Conservation (phyloP, 2,329 filamentous ascomycete species). For the Clarireedia homoeocarpa region DNA sequence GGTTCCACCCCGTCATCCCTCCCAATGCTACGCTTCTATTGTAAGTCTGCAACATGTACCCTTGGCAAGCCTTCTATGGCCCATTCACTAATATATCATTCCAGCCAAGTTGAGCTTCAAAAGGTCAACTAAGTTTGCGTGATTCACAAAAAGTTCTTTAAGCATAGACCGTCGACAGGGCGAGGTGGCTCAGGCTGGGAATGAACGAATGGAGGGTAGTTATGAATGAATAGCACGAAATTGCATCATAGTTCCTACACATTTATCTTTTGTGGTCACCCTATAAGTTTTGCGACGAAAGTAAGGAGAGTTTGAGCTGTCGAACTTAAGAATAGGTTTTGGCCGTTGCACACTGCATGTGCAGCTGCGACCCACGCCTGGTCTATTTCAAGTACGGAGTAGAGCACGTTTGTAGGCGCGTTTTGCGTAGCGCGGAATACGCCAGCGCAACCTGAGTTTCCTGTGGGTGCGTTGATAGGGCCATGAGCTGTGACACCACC, state of each 20-base stretch:
- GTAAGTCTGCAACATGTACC: conserved; percentile 45
- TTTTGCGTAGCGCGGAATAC: too few species aligned
- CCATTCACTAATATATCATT: conserved; percentile 12
- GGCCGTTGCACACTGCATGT: background rate
- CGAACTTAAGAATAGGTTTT: background rate
- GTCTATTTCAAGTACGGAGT: background rate
- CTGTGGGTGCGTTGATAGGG: too few species aligned
- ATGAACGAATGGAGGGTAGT: conserved; percentile 2
- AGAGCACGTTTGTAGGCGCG: background rate
- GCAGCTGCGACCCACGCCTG: background rate
- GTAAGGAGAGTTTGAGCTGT: background rate
- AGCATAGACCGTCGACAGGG: conserved; percentile 11
- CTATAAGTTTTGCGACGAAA: background rate
- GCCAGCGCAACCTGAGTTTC: too few species aligned
- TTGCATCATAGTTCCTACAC: background rate
- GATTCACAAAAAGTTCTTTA: conserved; percentile 10
- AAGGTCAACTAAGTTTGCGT: conserved; percentile 42
- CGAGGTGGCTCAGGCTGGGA: conserved; percentile 13
- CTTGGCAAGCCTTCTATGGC: conserved; percentile 1
- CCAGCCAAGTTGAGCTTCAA: conserved; percentile 64
- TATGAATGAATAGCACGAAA: background rate
- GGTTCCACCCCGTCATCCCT: conserved; percentile 65
- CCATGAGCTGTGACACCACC: too few species aligned
- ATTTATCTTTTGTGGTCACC: background rate
- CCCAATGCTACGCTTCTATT: conserved; percentile 70